Evolutionary conservation across 176 grass and related monocot species (phyloP).

Genomic region (maize (Zea mays)): DNA sequence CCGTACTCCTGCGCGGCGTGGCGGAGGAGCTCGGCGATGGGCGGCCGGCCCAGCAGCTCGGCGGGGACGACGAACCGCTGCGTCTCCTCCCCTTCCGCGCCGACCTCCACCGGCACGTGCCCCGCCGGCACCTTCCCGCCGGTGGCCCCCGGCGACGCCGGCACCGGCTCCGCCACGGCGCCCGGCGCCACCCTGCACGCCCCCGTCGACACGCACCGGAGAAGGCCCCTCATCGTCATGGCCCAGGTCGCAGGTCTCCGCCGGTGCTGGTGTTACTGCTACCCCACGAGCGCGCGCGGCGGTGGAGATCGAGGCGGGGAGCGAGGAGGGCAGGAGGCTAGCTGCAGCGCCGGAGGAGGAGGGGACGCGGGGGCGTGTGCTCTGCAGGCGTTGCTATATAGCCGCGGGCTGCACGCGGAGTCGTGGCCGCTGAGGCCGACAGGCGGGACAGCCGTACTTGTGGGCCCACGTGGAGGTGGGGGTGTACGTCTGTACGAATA

Average conservation of each 20-base stretch:
- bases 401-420: not conserved
- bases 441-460: rapidly evolving
- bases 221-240: constrained; percentile 51
- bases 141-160: not conserved
- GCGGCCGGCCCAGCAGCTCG: constrained; percentile 71
- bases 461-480: constrained; percentile 16
- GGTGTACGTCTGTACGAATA: constrained; percentile 9
- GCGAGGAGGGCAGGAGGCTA: not conserved
- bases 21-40: constrained; percentile 72
- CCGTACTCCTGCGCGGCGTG: constrained; percentile 84
- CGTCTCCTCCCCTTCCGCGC: constrained; percentile 71
- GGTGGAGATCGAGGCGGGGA: not conserved
- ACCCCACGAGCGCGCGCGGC: not conserved
- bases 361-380: not conserved
- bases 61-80: constrained; percentile 76
- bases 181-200: constrained; percentile 28
- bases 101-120: constrained; percentile 85
- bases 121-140: constrained; percentile 59
- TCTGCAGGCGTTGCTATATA: constrained; percentile 38
- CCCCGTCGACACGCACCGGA: constrained; percentile 52
- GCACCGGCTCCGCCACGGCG: not conserved
- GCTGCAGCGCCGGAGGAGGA: not conserved
- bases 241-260: too few relatives aligned
- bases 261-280: not conserved
- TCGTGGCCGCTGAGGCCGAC: not conserved